Evolutionary conservation across 176 grass and related monocot genomes (phyloP), one percentile per base, ranked within the genome.

Genomic region (Paspalum vaginatum): DNA sequence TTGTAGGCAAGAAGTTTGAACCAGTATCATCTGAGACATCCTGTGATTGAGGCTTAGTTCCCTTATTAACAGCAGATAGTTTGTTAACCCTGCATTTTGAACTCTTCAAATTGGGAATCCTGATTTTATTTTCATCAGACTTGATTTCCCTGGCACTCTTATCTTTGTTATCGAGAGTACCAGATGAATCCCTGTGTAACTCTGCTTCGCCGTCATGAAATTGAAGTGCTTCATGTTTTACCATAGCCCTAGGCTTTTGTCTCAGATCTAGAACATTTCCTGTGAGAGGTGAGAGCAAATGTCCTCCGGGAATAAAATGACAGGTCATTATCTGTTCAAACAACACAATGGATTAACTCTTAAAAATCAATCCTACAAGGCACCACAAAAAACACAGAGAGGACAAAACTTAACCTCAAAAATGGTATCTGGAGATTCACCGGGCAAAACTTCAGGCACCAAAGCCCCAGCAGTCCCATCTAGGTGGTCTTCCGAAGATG

Each of bases 241-340:
- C 49, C 54, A 57, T 49, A 73, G 56, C 24, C 63, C 61, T 84
- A 48, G 48, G 59, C 47, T 87, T 93, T 67, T 90, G 52, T 58
- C 61, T 79, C 62, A 87, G 66, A 55, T 85, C 63, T 25, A 90
- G 39, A 68, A 90, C 18, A 72, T 74, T 79, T 68, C 63, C 82
- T 61, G 57, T n/a, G 76, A 93, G 85, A 15, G 91, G 91, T 51
- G 91, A 93, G 42, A 88, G 68, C 67, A 93, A 83, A 43, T 55
- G 11, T 61, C 78, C 88, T 85, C 81, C 85, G 60, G 91, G 91
- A 85, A 93, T 59, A 68, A 78, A 64, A 85, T 90, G 67, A 42
- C 56, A 72, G 60, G 88, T 85, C 88, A 93, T 93, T 40, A 83
- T 84, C 91, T 93, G 88, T 82, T 88, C 53, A 76, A 85, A 69